Evolutionary conservation across 768 basidiomycete species (phyloP), one percentile per base, ranked within the genome.

Genomic region (Trametes coccinea): DNA sequence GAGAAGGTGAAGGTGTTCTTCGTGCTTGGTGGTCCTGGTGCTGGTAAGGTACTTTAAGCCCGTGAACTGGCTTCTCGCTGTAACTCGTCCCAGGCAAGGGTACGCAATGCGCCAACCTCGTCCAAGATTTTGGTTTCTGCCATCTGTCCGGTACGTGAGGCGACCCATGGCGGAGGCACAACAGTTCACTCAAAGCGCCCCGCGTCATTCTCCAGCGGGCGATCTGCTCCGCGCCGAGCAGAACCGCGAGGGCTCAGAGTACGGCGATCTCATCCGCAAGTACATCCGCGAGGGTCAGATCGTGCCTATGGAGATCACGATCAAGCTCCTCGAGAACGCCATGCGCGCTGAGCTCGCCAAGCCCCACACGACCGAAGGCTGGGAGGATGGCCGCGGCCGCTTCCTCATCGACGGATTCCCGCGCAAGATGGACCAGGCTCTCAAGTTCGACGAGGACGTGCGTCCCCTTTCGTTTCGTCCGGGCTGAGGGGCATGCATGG

Each of bases 361-460:
- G 69, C 68, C 68, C 17, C 74, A 71, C 51, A 59, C 75, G 0
- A 78, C 79, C 10, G 76, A 80, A 6, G 86, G 84, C 22, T 95
- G 93, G 93, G 74, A 73, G 8, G 77, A 83, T 34, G 92, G 89
- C 29, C 78, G 76, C 54, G 93, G 92, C 37, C 86, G 93, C 48
- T 99, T 98, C 80, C 81, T 98, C 68, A 88, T 99, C 63, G 96
- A 99, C 65, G 97, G 96, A 1, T 98, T 98, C 77, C 97, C 96
- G 56, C 84, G 96, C 62, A 95, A 98, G 80, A 95, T 98, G 94
- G 97, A 99, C 73, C 97, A 99, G 76, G 96, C 95, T 0, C 62
- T 88, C 69, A 87, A 87, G 72, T 99, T 98, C 71, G 96, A 98
- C 69, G 80, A 90, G 67, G 81, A 86, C 49, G 96, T 94, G 66